Base-by-base conservation (phyloP, 139 green algal species). In the Bryopsis sp. region DNA sequence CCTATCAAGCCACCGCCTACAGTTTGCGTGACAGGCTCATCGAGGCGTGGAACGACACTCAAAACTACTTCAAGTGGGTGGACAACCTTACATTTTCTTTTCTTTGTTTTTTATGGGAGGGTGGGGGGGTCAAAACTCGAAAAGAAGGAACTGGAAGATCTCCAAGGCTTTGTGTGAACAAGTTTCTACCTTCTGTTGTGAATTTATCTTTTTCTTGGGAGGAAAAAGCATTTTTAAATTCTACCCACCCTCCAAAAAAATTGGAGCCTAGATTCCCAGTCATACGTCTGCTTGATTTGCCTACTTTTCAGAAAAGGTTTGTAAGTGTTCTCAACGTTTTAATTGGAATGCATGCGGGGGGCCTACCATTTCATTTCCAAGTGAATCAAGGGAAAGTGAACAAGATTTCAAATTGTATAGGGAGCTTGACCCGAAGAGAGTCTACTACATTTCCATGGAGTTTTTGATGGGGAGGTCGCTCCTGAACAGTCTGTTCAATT, bases 21-120 rank as follows among this genome's bases (percentile, higher is more conserved):
- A 86, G 72, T 37, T 79, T 98, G 58, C 78, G 94, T 3, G 94
- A 99, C 79, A 77, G 94, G 26, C 83, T 99, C 34, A 98, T 99
- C 50, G 93, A 98, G 85, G 81, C 79, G 58, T 99, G 93, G 93
- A 99, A 99, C 73, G 94, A 99, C 82, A 98, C 94, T 0, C 87
- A 97, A 81, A 87, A 87, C 24, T 92, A 91, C 78, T 94, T 97
- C 82, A 93, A 90, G 85, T 90, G 1, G 1, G 7, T 8, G 34
- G n/a, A 67, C 64, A n/a, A 39, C 4, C 6, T n/a, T 35, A 22
- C 31, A n/a, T 19, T 1, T 46, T 2, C 34, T 58, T 33, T 33
- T 38, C 48, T 15, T 75, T 22, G 29, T 39, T 62, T 35, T 3
- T 26, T 8, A 2, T 70, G 0, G 33, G 35, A 24, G 37, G 24